Percentiles rank a stretch among this genome's conserved stretches.
These are phyloP conservation scores for Agarophyton chilense DNA, from an alignment of 23 red algal genomes.

Conservation along the genomic window DNA sequence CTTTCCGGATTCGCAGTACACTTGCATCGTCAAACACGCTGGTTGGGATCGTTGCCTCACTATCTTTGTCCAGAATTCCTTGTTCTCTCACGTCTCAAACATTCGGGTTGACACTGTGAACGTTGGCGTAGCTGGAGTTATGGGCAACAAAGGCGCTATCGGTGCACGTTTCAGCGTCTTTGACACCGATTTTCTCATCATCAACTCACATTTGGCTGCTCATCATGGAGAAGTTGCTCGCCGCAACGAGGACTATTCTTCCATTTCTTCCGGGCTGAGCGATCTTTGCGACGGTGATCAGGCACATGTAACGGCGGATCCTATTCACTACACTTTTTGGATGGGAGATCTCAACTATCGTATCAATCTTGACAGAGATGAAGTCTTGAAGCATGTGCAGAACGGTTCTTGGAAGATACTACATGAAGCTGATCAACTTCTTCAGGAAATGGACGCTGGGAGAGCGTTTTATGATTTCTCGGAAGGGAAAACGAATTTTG, in stretches of 20 bases:
- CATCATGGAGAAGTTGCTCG: conserved; percentile 54
- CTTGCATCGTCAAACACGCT: conserved; percentile 26
- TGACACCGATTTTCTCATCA: conserved; percentile 72
- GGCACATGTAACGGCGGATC: conserved; percentile 11
- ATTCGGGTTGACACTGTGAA: conserved; percentile 41
- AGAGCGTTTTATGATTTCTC: conserved; percentile 80
- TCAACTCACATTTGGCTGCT: conserved; percentile 76
- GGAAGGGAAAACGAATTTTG: conserved; percentile 80
- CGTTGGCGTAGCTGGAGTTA: conserved; percentile 53
- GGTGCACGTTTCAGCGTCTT: conserved; percentile 58
- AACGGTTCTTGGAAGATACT: conserved; percentile 63
- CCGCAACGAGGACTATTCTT: conserved; percentile 53
- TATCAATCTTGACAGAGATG: conserved; percentile 76
- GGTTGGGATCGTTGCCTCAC: conserved; percentile 48
- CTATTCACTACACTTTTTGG: conserved; percentile 79
- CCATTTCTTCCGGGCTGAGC: conserved; percentile 29
- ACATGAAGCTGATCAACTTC: conserved; percentile 81
- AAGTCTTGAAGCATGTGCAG: conserved; percentile 70
- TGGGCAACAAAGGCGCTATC: conserved; percentile 81
- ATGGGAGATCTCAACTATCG: conserved; percentile 98
- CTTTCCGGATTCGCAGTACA: conserved; percentile 54
- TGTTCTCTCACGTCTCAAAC: conserved; percentile 15
- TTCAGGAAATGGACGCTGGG: conserved; percentile 50
- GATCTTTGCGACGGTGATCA: conserved; percentile 26
- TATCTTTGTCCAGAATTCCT: conserved; percentile 13